Conservation (phyloP, 2,329 filamentous ascomycete genomes). For the Sporothrix sp. region DNA sequence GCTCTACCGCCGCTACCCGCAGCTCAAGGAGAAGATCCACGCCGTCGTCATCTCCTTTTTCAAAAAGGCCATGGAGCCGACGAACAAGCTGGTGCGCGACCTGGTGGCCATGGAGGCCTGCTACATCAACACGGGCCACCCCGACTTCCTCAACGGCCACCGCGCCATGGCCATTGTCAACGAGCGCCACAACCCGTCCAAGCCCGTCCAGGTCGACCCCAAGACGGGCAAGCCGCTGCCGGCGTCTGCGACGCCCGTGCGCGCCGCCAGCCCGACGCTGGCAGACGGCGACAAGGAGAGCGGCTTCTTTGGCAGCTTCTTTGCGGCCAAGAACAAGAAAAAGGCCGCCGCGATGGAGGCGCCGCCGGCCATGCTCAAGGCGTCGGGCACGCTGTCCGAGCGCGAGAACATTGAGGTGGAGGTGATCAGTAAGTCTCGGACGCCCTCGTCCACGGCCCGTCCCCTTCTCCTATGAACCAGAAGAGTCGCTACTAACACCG, state of each 20-base stretch:
- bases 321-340: conserved; percentile 99
- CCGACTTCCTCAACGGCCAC: conserved; percentile 94
- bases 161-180: conserved; percentile 97
- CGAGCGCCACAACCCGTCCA: conserved; percentile 70
- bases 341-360: conserved; percentile 99
- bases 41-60: conserved; percentile 86
- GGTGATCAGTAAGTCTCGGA: conserved; percentile 69
- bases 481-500: background rate
- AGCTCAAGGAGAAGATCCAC: conserved; percentile 94
- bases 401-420: conserved; percentile 94
- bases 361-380: conserved; percentile 85
- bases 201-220: conserved; percentile 91
- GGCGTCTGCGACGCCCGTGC: conserved; percentile 49
- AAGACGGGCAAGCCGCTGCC: conserved; percentile 95
- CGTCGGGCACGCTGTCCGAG: conserved; percentile 85
- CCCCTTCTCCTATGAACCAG: too few species aligned
- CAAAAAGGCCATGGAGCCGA: conserved; percentile 97
- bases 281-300: conserved; percentile 47
- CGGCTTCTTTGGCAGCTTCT: conserved; percentile 98
- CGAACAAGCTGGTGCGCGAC: conserved; percentile 91
- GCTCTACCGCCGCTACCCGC: conserved; percentile 86
- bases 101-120: conserved; percentile 91
- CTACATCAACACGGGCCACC: conserved; percentile 97
- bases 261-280: conserved; percentile 66
- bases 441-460: background rate